Evolutionary conservation across 2,329 filamentous ascomycete species (phyloP), one percentile per base, ranked within the genome.

Genomic region (Aspergillus proliferans): DNA sequence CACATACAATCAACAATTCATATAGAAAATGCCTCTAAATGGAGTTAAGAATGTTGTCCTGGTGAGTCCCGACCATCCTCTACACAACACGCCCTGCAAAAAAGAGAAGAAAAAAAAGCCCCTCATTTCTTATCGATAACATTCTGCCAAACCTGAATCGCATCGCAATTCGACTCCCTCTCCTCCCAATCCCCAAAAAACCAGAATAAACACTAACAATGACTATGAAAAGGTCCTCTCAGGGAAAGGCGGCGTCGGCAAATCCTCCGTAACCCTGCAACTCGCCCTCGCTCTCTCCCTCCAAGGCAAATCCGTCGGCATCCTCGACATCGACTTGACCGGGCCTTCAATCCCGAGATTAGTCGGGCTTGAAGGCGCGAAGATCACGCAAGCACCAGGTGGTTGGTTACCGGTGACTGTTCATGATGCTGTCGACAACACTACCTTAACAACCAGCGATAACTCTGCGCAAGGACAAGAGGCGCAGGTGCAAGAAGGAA

Each of bases 231-330:
- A 81, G 75, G 80, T 92, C 54, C 85, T 98, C 43, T 97, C 93
- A 10, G 93, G 93, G 60, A 98, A 98, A 79, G 93, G 93, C 64
- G 93, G 93, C 59, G 93, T 98, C 18, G 93, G 93, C 50, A 98
- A 98, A 76, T 97, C 92, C 40, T 95, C 90, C 46, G 85, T 96
- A n/a, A 97, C 93, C 0, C 94, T 92, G 1, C 93, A 98, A 69
- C 84, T 98, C 14, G 93, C 93, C 7, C 81, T 98, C 34, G 90
- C 91, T 0, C 83, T 98, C 28, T 85, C 89, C 2, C 80, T 93
- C 1, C 82, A 88, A 55, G 92, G 92, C 50, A 82, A 92, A 67
- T 90, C 88, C 0, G 92, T 97, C 40, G 93, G 93, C 47, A 90
- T 98, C 24, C 86, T 98, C 58, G 93, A 98, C 68, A 85, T 97